phyloP scores from a whole-genome alignment of 768 basidiomycete genomes.

The Mycena epipterygia region DNA sequence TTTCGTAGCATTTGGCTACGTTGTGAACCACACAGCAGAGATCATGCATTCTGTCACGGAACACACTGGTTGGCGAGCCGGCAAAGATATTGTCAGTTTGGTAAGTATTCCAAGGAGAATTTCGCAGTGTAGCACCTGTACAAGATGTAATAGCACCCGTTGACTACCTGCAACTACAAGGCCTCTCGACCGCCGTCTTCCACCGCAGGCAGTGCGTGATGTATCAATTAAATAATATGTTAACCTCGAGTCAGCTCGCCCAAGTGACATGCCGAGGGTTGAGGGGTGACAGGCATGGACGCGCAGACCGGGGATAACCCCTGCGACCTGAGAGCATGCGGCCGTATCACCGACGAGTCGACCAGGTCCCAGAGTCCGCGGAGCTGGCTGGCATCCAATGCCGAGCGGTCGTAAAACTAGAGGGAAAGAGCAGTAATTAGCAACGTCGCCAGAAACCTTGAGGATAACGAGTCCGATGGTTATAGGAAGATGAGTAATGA shows the following conservation, averaged over 20 bases:
- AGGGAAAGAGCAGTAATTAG: constrained; percentile 15
- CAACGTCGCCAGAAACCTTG: constrained; percentile 1
- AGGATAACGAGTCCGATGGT: constrained; percentile 27
- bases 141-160: constrained; percentile 21
- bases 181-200: background rate
- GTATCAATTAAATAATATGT: constrained; percentile 20
- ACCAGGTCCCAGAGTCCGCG: constrained; percentile 16
- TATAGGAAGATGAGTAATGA: constrained; percentile 27
- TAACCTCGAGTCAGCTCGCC: constrained; percentile 5
- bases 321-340: constrained; percentile 1
- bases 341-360: constrained; percentile 12
- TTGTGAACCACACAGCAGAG: background rate
- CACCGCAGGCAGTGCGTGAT: constrained; percentile 8
- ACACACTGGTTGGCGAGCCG: too few species aligned
- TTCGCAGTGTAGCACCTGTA: background rate
- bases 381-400: constrained; percentile 2
- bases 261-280: constrained; percentile 16
- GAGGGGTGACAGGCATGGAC: constrained; percentile 8
- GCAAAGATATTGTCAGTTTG: too few species aligned
- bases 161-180: background rate
- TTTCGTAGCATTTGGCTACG: background rate
- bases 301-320: constrained; percentile 7
- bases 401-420: constrained; percentile 4
- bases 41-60: too few species aligned
- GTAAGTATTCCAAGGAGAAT: background rate